A percentile compares a stretch with the other conserved stretches of the same genome.
Conservation (phyloP, 1,284 basidiomycete genomes). For the Porogramme epimiltina region DNA sequence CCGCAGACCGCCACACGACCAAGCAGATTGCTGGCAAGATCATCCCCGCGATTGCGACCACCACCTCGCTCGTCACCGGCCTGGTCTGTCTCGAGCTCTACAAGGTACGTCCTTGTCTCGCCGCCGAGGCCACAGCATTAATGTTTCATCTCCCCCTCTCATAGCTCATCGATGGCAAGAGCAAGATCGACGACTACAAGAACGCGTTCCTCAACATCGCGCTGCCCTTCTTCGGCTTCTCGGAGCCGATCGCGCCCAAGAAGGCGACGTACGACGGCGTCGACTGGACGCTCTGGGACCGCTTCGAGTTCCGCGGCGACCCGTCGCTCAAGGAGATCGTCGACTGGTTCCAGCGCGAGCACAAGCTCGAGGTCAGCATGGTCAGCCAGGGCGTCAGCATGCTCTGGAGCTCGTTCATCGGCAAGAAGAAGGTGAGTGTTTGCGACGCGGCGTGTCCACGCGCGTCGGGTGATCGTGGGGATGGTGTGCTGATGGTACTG, state of each 20-base stretch:
- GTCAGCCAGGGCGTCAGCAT: conserved; percentile 97
- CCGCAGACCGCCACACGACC: conserved; percentile 91
- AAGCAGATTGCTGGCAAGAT: conserved; percentile 99
- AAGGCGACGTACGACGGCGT: conserved; percentile 87
- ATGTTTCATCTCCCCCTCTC: too few relatives aligned
- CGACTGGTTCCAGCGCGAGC: conserved; percentile 81
- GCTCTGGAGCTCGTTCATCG: conserved; percentile 94
- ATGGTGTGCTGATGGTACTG: conserved; percentile 2
- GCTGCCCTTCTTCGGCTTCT: conserved; percentile 98
- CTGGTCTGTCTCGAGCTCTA: conserved; percentile 97
- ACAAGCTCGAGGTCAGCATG: conserved; percentile 93
- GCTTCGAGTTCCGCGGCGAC: conserved; percentile 91
- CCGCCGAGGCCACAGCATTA: too few relatives aligned
- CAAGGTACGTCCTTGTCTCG: conserved; percentile 72
- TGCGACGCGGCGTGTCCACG: too few relatives aligned
- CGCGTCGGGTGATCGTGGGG: too few relatives aligned
- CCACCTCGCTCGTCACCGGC: conserved; percentile 93
- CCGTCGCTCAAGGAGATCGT: conserved; percentile 89
- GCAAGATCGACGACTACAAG: conserved; percentile 93
- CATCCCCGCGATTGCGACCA: conserved; percentile 99
- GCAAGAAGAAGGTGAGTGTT: conserved; percentile 91
- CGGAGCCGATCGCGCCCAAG: conserved; percentile 92
- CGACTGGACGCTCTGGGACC: conserved; percentile 99
- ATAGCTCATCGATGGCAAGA: conserved; percentile 97
- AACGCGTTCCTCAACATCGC: conserved; percentile 99